Evolutionary conservation across 805 yeast genomes (phyloP).

Genomic region (Gaillardinia entomophila): DNA sequence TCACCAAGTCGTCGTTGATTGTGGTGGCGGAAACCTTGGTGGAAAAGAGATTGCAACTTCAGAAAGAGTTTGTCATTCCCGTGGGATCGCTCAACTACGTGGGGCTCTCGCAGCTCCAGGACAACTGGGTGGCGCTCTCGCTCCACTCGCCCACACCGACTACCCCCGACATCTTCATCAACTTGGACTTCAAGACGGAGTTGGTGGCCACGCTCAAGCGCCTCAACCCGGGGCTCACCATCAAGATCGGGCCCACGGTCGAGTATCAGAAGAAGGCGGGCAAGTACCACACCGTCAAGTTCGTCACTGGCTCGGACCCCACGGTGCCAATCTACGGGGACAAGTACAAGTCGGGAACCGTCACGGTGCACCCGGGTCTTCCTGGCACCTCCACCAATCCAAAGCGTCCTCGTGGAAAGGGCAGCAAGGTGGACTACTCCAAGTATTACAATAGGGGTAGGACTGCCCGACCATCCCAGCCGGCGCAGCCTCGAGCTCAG

Average conservation of each 20-base stretch:
- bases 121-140: conserved; percentile 84
- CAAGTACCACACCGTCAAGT: conserved; percentile 68
- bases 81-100: conserved; percentile 55
- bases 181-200: conserved; percentile 85
- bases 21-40: conserved; percentile 69
- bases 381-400: conserved; percentile 69
- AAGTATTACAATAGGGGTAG: conserved; percentile 32
- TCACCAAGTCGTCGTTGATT: conserved; percentile 59
- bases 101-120: conserved; percentile 71
- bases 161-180: conserved; percentile 74
- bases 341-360: conserved; percentile 80
- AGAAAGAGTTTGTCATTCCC: conserved; percentile 59
- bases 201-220: conserved; percentile 68
- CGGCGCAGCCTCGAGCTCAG: conserved; percentile 6
- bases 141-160: conserved; percentile 41
- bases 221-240: conserved; percentile 49
- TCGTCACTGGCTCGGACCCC: conserved; percentile 45
- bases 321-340: conserved; percentile 67
- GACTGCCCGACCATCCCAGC: conserved; percentile 14
- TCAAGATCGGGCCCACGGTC: conserved; percentile 66
- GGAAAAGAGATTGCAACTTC: conserved; percentile 50
- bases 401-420: conserved; percentile 63
- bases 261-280: conserved; percentile 91
- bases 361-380: conserved; percentile 72
- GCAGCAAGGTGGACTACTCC: conserved; percentile 34